Evolutionary conservation across 2,329 filamentous ascomycete genomes (phyloP).

Genomic region (Fusarium virguliforme): DNA sequence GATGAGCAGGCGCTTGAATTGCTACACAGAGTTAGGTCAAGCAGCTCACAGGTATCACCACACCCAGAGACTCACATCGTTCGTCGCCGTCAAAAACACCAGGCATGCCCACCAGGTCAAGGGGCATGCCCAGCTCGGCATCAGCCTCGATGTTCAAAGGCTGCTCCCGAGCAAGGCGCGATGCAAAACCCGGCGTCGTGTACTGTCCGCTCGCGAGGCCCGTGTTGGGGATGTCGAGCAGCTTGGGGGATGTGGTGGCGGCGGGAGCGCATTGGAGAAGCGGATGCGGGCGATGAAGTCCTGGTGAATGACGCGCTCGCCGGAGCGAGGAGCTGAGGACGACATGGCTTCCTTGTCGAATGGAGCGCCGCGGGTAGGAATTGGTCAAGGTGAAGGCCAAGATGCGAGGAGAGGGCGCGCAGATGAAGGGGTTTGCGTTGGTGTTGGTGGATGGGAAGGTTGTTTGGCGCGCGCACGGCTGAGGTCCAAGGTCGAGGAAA

Average conservation of each 20-base stretch:
- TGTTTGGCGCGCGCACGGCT: constrained; percentile 45
- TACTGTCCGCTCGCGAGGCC: constrained; percentile 90
- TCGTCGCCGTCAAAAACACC: constrained; percentile 97
- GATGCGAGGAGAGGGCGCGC: constrained; percentile 14
- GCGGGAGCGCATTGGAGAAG: constrained; percentile 95
- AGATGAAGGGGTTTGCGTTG: constrained; percentile 25
- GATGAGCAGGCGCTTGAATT: constrained; percentile 83
- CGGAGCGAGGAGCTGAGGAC: constrained; percentile 55
- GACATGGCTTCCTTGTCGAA: constrained; percentile 37
- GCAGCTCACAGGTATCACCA: background rate
- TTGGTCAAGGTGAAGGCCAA: constrained; percentile 18
- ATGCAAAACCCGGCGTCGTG: constrained; percentile 91
- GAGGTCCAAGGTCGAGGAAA: constrained; percentile 39
- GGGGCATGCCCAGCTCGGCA: constrained; percentile 97
- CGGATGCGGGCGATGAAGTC: constrained; percentile 97
- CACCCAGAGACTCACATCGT: constrained; percentile 74
- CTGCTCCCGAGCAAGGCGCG: constrained; percentile 90
- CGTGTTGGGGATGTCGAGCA: constrained; percentile 96
- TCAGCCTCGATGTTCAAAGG: constrained; percentile 97
- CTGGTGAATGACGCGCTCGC: constrained; percentile 82
- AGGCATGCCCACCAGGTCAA: constrained; percentile 95
- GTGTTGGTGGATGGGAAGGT: constrained; percentile 27
- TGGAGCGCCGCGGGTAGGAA: constrained; percentile 25
- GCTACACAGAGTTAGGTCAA: constrained; percentile 65
- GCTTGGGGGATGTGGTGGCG: constrained; percentile 96